Evolutionary conservation across 805 yeast species (phyloP).

Genomic region (Yamadazyma kitorensis): DNA sequence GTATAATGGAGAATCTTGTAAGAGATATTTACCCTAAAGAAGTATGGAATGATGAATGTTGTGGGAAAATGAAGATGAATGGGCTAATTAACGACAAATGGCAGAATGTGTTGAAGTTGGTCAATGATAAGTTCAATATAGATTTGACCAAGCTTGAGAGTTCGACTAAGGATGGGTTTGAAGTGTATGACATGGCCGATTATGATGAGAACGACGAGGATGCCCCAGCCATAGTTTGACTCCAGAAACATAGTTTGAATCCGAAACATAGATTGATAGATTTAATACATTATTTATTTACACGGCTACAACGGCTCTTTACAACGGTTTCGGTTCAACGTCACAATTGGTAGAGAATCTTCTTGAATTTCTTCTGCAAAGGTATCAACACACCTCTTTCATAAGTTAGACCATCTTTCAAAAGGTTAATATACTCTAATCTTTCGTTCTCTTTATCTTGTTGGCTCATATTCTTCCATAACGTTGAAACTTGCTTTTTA

Average conservation of each 20-base stretch:
- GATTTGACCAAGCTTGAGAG: conserved; percentile 11
- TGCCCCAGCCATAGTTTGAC: conserved; percentile 22
- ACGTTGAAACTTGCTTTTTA: conserved; percentile 11
- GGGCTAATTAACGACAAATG: conserved; percentile 18
- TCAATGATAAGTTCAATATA: conserved; percentile 10
- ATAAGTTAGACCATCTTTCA: conserved; percentile 13
- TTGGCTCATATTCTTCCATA: conserved; percentile 25
- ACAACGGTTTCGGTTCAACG: too few species aligned
- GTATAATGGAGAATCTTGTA: conserved; percentile 19
- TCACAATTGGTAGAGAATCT: not conserved
- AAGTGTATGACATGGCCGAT: conserved; percentile 20
- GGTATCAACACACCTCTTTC: conserved; percentile 10
- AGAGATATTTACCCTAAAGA: conserved; percentile 13
- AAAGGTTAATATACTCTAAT: conserved; percentile 24
- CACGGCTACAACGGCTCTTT: too few species aligned
- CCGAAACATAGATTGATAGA: not conserved
- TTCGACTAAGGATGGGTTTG: conserved; percentile 18
- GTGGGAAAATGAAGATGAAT: conserved; percentile 19
- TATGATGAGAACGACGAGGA: conserved; percentile 26
- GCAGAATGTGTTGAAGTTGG: conserved; percentile 11
- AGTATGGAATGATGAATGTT: conserved; percentile 12
- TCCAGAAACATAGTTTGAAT: conserved; percentile 1
- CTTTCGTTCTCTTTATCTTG: conserved; percentile 27
- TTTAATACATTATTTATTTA: not conserved
- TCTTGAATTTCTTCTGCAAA: conserved; percentile 7